Evolutionary conservation across 768 basidiomycete genomes (phyloP).

Genomic region (Russula lepida): DNA sequence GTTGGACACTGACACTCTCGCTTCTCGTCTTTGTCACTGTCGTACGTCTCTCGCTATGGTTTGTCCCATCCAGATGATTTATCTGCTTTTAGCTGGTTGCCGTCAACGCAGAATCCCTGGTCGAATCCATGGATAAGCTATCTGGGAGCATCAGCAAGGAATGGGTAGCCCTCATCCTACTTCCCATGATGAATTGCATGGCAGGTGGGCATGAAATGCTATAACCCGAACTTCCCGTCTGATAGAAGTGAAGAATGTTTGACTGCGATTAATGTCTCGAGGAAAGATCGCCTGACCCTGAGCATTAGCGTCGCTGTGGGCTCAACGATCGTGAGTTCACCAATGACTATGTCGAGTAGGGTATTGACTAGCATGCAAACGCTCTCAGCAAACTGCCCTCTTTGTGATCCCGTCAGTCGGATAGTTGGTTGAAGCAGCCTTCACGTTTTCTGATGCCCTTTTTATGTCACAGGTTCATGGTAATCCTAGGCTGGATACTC

Average conservation of each 20-base stretch:
- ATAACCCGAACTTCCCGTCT: not conserved
- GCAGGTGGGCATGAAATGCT: conserved; percentile 41
- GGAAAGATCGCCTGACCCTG: conserved; percentile 73
- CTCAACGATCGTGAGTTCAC: conserved; percentile 55
- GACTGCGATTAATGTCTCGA: conserved; percentile 84
- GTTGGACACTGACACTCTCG: conserved; percentile 14
- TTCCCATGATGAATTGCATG: conserved; percentile 76
- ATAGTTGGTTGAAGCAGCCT: not conserved
- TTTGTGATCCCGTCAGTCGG: conserved; percentile 54
- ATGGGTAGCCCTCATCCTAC: conserved; percentile 82
- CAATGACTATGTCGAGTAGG: not conserved
- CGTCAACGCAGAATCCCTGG: conserved; percentile 63
- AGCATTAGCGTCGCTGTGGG: conserved; percentile 81
- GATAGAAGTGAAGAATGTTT: conserved; percentile 54
- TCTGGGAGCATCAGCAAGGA: conserved; percentile 66
- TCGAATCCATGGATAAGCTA: conserved; percentile 77
- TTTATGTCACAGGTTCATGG: conserved; percentile 46
- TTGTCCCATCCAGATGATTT: not conserved
- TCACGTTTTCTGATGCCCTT: not conserved
- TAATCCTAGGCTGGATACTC: conserved; percentile 73
- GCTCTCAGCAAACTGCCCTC: conserved; percentile 57
- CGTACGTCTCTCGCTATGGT: conserved; percentile 1
- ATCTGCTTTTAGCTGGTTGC: conserved; percentile 38
- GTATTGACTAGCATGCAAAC: not conserved
- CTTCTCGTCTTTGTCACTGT: conserved; percentile 15